Evolutionary conservation across 1,284 basidiomycete genomes (phyloP).

Genomic region (Sporisorium iseilematis-ciliati): DNA sequence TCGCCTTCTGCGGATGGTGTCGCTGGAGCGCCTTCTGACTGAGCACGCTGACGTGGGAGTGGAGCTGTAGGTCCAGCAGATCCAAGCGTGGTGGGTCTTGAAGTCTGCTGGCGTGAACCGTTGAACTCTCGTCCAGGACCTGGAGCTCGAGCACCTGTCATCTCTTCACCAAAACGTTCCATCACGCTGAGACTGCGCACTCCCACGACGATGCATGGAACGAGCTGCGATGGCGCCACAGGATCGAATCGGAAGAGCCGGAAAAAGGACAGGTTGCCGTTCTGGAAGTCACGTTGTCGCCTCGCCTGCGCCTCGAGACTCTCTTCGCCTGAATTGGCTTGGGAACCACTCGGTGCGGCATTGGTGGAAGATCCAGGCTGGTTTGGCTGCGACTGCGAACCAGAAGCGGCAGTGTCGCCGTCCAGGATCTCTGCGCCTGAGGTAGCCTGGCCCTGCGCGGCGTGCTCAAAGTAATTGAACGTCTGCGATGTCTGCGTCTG

Average conservation of each 20-base stretch:
- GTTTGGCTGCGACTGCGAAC: slow-evolving; percentile 1
- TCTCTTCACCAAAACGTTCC: slow-evolving; percentile 49
- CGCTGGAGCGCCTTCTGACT: slow-evolving; percentile 20
- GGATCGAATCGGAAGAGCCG: slow-evolving; percentile 66
- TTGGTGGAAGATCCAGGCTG: neutral
- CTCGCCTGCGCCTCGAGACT: slow-evolving; percentile 40
- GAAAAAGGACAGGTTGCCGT: slow-evolving; percentile 66
- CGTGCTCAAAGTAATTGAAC: slow-evolving; percentile 42
- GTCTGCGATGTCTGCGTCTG: slow-evolving; percentile 29
- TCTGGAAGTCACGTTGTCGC: slow-evolving; percentile 56
- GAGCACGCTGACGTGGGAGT: slow-evolving; percentile 13
- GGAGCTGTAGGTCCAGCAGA: slow-evolving; percentile 16
- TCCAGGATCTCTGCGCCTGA: slow-evolving; percentile 41
- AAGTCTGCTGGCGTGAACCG: slow-evolving; percentile 38
- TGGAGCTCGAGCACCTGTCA: slow-evolving; percentile 18
- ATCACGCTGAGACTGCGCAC: slow-evolving; percentile 62
- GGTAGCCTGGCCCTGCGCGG: slow-evolving; percentile 17
- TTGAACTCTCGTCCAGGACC: slow-evolving; percentile 25
- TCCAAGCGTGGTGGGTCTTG: slow-evolving; percentile 38
- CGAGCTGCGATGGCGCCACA: slow-evolving; percentile 42
- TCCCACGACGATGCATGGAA: slow-evolving; percentile 65
- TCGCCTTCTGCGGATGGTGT: neutral
- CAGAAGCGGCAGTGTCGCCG: slow-evolving; percentile 20
- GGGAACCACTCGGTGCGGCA: neutral
- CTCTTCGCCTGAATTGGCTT: neutral